These are phyloP conservation scores for Plasmodium vivax DNA, from an alignment of 169 alveolate genomes.

Conservation along the genomic window DNA sequence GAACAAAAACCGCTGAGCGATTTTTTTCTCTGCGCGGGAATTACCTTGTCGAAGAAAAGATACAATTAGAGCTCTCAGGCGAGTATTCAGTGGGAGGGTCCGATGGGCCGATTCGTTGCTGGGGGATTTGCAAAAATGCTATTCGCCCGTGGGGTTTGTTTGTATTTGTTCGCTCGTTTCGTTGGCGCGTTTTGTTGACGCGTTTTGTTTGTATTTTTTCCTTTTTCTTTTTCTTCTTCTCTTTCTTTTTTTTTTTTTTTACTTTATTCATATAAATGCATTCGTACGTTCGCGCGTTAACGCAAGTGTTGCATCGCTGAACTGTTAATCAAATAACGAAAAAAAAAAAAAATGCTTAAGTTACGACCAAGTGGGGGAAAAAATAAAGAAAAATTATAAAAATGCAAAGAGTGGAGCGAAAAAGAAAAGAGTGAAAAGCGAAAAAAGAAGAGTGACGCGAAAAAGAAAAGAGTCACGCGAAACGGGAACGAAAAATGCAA, in stretches of 20 bases:
- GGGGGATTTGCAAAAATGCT: neutral
- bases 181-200: neutral
- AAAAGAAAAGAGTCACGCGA: neutral
- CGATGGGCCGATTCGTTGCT: neutral
- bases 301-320: neutral
- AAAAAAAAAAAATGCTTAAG: neutral
- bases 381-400: neutral
- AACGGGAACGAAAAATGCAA: neutral
- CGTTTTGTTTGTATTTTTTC: neutral
- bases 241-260: neutral
- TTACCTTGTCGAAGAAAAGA: neutral
- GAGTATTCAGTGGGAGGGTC: neutral
- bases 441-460: neutral
- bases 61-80: neutral
- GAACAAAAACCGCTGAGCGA: neutral
- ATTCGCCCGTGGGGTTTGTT: neutral
- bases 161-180: neutral
- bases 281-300: neutral
- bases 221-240: neutral
- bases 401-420: neutral
- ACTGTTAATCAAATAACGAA: neutral
- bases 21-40: neutral
- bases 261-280: neutral
- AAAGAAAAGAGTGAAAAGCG: neutral
- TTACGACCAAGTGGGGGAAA: neutral